Percentiles rank a stretch among this genome's conserved stretches.
phyloP scores from a whole-genome alignment of 2,329 filamentous ascomycete genomes.

The Aplosporella prunicola region DNA sequence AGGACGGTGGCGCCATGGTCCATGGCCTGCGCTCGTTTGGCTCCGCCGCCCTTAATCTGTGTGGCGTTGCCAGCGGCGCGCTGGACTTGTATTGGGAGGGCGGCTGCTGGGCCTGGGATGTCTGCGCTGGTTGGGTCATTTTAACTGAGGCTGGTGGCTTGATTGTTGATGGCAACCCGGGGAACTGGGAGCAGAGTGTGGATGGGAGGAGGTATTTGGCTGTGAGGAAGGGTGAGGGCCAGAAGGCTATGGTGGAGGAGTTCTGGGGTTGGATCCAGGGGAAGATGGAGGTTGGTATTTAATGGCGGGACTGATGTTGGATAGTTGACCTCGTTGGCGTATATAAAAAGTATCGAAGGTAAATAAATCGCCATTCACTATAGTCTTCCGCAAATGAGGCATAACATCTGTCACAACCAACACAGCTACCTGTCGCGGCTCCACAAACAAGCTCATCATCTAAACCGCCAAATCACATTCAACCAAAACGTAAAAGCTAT shows the following conservation, averaged over 20 bases:
- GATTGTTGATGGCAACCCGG: conserved; percentile 64
- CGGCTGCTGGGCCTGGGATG: conserved; percentile 79
- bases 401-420: no score
- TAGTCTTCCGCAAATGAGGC: no score
- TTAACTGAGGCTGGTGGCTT: conserved; percentile 63
- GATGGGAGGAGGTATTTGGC: conserved; percentile 50
- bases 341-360: no score
- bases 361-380: no score
- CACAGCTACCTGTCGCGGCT: no score
- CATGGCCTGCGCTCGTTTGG: conserved; percentile 63
- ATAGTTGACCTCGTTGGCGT: no score
- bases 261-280: conserved; percentile 40
- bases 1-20: conserved; percentile 63
- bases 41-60: conserved; percentile 66
- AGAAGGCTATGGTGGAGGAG: conserved; percentile 39
- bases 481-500: no score
- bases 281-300: conserved; percentile 32
- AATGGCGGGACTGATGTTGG: no score
- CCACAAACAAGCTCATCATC: no score
- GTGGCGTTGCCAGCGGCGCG: conserved; percentile 60
- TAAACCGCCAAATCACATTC: no score
- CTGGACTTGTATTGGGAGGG: conserved; percentile 74
- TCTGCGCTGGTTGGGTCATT: conserved; percentile 72
- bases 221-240: conserved; percentile 36
- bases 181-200: conserved; percentile 52